Evolutionary conservation across 2,329 filamentous ascomycete species (phyloP).

Genomic region (Epichloe festucae): DNA sequence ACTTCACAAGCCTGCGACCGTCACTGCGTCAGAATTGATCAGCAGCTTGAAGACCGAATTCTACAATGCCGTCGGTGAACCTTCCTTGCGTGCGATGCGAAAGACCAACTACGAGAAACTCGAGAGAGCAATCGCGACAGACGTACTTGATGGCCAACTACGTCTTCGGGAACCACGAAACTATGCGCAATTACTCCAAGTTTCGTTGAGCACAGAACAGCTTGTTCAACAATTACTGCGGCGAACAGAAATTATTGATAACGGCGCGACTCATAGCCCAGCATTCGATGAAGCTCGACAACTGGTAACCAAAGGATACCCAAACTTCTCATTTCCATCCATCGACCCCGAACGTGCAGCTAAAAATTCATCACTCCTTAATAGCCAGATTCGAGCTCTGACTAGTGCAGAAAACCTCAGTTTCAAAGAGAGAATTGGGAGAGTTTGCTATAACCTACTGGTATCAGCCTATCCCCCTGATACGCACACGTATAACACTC

Average conservation of each 20-base stretch:
- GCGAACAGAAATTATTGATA: constrained; percentile 14
- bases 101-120: constrained; percentile 18
- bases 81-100: constrained; percentile 10
- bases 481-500: constrained; percentile 56
- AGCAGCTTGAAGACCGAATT: constrained; percentile 15
- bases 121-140: constrained; percentile 16
- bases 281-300: constrained; percentile 17
- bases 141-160: constrained; percentile 14
- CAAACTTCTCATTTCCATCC: constrained; percentile 16
- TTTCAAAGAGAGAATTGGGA: constrained; percentile 22
- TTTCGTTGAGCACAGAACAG: constrained; percentile 13
- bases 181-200: constrained; percentile 15
- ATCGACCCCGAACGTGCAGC: constrained; percentile 15
- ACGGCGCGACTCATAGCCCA: constrained; percentile 11
- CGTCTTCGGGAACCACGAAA: constrained; percentile 13
- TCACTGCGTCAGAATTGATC: constrained; percentile 16
- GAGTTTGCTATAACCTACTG: constrained; percentile 53
- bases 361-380: constrained; percentile 16
- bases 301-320: constrained; percentile 9
- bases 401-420: constrained; percentile 12
- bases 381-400: constrained; percentile 18
- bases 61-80: constrained; percentile 15
- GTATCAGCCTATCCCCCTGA: constrained; percentile 47
- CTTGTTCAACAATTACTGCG: constrained; percentile 19
- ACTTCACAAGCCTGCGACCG: constrained; percentile 17